Evolutionary conservation across 2,329 filamentous ascomycete genomes (phyloP), one percentile per base, ranked within the genome.

Genomic region (Cladosporium sp.): DNA sequence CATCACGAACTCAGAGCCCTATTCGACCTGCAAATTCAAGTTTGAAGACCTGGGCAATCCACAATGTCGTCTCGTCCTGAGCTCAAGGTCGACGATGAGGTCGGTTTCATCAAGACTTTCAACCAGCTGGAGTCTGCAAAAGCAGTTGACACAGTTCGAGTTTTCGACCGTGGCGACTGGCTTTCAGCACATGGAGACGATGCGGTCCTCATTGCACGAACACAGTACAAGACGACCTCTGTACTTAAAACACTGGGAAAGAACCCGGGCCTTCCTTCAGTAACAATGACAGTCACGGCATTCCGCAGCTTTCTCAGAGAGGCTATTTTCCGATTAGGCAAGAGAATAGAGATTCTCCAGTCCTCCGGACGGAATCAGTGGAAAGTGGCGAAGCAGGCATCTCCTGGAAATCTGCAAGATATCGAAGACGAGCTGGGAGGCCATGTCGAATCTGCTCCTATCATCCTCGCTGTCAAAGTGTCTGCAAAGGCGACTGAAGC

Each of bases 241-340:
- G 94, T 99, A 15, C 83, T 99, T 20, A 86, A 93, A 65, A 91
- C 94, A 66, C 83, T 99, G 20, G 94, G 94, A 61, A 86, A 87
- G 70, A 85, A 89, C 60, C 90, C 88, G n/a, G 88, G 89, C 48
- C 82, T 99, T 1, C 85, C 91, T 5, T 99, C 94, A 2, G 94
- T 99, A 39, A 97, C 94, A 1, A 91, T 99, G 85, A 94, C 92
- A 50, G 80, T 91, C 58, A 97, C 93, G 2, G 94, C 97, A 3
- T 99, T 94, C 74, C 88, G 92, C 54, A 96, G 95, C 66, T 97
- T 99, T 71, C 84, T 99, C 7, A 86, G 94, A 68, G 94, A 99
- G 74, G 91, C 92, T 2, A 85, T 99, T 1, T 95, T 97, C 74
- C 88, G 90, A 70, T 79, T 97, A 1, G 89, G 93, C 64, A 97